phyloP scores from a whole-genome alignment of 768 basidiomycete species.

The Phaeotremella skinneri region DNA sequence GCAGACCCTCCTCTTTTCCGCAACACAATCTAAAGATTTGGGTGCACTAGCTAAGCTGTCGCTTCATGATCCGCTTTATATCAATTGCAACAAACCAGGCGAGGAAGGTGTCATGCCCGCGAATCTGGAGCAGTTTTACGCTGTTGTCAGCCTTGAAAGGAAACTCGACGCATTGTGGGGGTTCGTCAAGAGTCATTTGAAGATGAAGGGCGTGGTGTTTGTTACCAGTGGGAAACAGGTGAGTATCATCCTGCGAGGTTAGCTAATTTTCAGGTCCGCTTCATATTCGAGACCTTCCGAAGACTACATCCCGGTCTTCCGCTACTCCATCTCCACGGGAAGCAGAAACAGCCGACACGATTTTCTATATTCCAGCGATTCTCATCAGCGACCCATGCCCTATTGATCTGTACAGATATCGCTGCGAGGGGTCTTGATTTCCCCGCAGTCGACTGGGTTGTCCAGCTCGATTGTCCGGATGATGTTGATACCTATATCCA shows the following conservation, averaged over 20 bases:
- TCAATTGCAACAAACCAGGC: conserved; percentile 59
- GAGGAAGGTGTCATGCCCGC: conserved; percentile 61
- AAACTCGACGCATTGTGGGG: conserved; percentile 91
- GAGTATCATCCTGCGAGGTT: conserved; percentile 12
- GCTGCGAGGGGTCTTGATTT: conserved; percentile 96
- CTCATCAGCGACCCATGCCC: conserved; percentile 72
- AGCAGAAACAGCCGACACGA: conserved; percentile 90
- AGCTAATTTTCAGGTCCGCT: conserved; percentile 63
- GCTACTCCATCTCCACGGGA: conserved; percentile 90
- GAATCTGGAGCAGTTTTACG: conserved; percentile 83
- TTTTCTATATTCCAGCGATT: conserved; percentile 80
- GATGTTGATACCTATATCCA: conserved; percentile 98
- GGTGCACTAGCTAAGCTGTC: conserved; percentile 68
- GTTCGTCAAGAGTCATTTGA: conserved; percentile 90
- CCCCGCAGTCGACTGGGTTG: conserved; percentile 92
- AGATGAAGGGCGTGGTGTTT: conserved; percentile 88
- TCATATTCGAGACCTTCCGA: conserved; percentile 92
- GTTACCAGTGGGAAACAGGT: conserved; percentile 92
- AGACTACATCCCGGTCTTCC: conserved; percentile 91
- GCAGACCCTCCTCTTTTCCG: conserved; percentile 94
- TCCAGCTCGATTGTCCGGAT: conserved; percentile 93
- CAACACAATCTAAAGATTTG: conserved; percentile 86
- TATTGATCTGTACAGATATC: conserved; percentile 92
- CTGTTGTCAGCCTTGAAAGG: conserved; percentile 73
- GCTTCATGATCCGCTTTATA: conserved; percentile 71